phyloP scores from a whole-genome alignment of 2,329 filamentous ascomycete species.

The Cladosporium sp. region DNA sequence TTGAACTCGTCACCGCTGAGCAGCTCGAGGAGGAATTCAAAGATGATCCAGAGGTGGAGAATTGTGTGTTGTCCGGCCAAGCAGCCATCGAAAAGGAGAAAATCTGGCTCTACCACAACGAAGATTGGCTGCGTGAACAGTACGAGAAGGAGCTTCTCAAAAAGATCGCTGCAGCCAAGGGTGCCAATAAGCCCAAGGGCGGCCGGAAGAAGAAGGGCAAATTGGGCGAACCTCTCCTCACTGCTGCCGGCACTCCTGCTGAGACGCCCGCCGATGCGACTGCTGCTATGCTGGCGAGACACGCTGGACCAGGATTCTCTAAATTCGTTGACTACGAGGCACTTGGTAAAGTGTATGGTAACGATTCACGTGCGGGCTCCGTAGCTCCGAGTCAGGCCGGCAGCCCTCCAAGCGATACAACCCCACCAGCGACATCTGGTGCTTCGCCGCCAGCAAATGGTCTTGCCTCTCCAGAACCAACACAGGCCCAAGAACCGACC shows the following conservation, averaged over 20 bases:
- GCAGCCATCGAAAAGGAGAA: constrained; percentile 81
- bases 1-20: constrained; percentile 22
- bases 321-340: constrained; percentile 45
- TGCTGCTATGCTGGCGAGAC: constrained; percentile 43
- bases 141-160: constrained; percentile 77
- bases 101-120: constrained; percentile 93
- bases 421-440: constrained; percentile 8
- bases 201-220: constrained; percentile 41
- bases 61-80: constrained; percentile 68
- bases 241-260: constrained; percentile 38
- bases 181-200: constrained; percentile 34
- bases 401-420: background rate
- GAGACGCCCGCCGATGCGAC: constrained; percentile 43
- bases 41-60: constrained; percentile 80
- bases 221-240: constrained; percentile 39
- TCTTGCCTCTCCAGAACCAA: constrained; percentile 16
- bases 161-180: constrained; percentile 56
- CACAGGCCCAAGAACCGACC: background rate
- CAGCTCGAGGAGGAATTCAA: constrained; percentile 66
- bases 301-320: constrained; percentile 37
- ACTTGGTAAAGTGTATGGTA: constrained; percentile 38
- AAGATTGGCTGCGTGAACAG: constrained; percentile 83
- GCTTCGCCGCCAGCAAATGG: constrained; percentile 13
- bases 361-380: constrained; percentile 14
- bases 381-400: constrained; percentile 11